Evolutionary conservation across 2,329 filamentous ascomycete genomes (phyloP).

Genomic region (Coniochaeta prunicola): DNA sequence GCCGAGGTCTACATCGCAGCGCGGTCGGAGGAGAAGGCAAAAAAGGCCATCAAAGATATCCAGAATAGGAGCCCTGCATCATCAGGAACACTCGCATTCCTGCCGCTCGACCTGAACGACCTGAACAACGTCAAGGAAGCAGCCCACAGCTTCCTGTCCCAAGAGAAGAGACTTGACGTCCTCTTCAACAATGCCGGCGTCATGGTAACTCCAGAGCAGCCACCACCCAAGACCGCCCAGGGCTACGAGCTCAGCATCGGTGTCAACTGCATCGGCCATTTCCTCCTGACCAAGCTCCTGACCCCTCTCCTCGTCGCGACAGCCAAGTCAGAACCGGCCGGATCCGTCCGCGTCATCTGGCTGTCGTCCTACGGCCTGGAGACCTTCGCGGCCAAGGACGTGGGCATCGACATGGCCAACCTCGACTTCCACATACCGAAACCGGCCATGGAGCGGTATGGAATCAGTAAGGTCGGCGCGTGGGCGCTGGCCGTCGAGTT

Average conservation of each 20-base stretch:
- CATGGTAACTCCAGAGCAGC: conserved; percentile 20
- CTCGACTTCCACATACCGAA: conserved; percentile 7
- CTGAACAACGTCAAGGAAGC: conserved; percentile 16
- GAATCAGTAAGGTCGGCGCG: conserved; percentile 16
- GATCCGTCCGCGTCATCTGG: conserved; percentile 16
- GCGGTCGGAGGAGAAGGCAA: conserved; percentile 32
- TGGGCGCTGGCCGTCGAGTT: conserved; percentile 15
- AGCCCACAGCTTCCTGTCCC: conserved; percentile 13
- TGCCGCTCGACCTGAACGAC: conserved; percentile 24
- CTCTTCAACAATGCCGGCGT: conserved; percentile 33
- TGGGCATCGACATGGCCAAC: conserved; percentile 12
- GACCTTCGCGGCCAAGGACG: background rate
- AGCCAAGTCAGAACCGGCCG: conserved; percentile 5
- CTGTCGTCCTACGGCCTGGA: conserved; percentile 12
- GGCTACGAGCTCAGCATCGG: conserved; percentile 44
- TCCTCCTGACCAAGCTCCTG: conserved; percentile 24
- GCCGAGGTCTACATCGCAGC: conserved; percentile 44
- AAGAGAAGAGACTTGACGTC: conserved; percentile 23
- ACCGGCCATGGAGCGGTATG: conserved; percentile 10
- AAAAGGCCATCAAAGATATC: conserved; percentile 33
- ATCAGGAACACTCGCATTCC: conserved; percentile 22
- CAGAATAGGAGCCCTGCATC: conserved; percentile 11
- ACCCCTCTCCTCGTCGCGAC: conserved; percentile 14
- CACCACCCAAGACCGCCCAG: conserved; percentile 25
- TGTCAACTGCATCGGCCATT: conserved; percentile 46